Evolutionary conservation across 2,329 filamentous ascomycete genomes (phyloP), one percentile per base, ranked within the genome.

Genomic region (Penicillium palitans): DNA sequence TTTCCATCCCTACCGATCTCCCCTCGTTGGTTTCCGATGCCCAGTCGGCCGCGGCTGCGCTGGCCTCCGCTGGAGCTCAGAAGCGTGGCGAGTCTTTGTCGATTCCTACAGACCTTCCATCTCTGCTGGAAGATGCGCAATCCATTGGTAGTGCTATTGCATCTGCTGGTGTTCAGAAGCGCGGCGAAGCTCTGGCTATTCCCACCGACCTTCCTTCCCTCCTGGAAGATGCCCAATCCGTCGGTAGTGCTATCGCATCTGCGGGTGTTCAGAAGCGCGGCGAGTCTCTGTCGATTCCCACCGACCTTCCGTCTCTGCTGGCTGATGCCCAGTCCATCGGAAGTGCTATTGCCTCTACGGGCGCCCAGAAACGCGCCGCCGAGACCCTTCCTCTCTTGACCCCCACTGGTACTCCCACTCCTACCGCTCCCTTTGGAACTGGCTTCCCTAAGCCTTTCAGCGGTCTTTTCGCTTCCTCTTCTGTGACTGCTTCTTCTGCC

Each of bases 321-420:
- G 5, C 12, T 12, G 61, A 62, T 33, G 57, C 52, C 2, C 40
- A 65, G 27, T 59, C 59, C 1, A 35, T 45, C 4, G 50, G 58
- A 13, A 24, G 52, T 45, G 17, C 37, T 58, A 4, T 47, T 4
- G 58, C 54, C 19, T 63, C 61, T 1, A 27, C 37, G 0, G 52
- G 50, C 24, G 51, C 45, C 4, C 47, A 60, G 51, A 66, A 64
- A 44, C 63, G 63, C 6, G 60, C 15, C 25, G 55, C 42, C 2
- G 29, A 37, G 31, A 27, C 31, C 6, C 31, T 49, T 35, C 31
- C 58, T 49, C 42, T 61, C 8, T 41, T 58, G 10, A 45, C 61
- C 24, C 58, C 62, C 13, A 59, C 56, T 2, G 58, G 55, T 19
- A 50, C 62, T 4, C 51, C 55, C 7, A 59, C 53, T 7, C 21